Evolutionary conservation across 139 green algal species (phyloP).

Genomic region (Ettlia oleoabundans): DNA sequence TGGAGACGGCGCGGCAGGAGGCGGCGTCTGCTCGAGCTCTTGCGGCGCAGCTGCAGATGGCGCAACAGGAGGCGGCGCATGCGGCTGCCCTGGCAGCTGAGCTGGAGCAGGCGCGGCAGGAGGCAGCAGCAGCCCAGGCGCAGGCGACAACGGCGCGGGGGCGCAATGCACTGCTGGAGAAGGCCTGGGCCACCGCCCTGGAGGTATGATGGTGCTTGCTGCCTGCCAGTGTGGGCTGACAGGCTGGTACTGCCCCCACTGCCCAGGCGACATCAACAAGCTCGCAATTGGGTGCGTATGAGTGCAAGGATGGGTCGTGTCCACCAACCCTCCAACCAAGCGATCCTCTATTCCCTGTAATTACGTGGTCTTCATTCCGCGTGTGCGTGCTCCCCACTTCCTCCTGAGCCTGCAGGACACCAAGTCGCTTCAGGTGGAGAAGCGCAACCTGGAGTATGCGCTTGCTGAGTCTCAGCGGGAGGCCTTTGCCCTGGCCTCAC

Average conservation of each 20-base stretch:
- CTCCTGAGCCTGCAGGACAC: conserved; percentile 8
- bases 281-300: too few relatives aligned
- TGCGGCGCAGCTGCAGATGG: not conserved
- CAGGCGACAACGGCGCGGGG: not conserved
- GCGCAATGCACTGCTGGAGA: not conserved
- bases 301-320: too few relatives aligned
- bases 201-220: not conserved
- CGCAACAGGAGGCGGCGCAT: not conserved
- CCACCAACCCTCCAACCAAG: too few relatives aligned
- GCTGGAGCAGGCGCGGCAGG: not conserved
- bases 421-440: not conserved
- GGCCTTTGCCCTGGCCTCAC: not conserved
- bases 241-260: too few relatives aligned
- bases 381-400: too few relatives aligned
- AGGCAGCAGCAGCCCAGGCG: not conserved
- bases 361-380: too few relatives aligned
- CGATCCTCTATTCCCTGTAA: too few relatives aligned
- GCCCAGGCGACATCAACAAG: too few relatives aligned
- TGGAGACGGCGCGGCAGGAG: not conserved
- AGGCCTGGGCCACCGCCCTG: not conserved
- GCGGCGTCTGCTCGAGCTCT: not conserved
- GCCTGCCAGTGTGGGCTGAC: not conserved
- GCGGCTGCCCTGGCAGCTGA: not conserved
- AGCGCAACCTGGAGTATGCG: not conserved
- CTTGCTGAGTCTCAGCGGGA: not conserved